Evolutionary conservation across 768 basidiomycete species (phyloP).

Genomic region (Tricholoma hemisulphureum): DNA sequence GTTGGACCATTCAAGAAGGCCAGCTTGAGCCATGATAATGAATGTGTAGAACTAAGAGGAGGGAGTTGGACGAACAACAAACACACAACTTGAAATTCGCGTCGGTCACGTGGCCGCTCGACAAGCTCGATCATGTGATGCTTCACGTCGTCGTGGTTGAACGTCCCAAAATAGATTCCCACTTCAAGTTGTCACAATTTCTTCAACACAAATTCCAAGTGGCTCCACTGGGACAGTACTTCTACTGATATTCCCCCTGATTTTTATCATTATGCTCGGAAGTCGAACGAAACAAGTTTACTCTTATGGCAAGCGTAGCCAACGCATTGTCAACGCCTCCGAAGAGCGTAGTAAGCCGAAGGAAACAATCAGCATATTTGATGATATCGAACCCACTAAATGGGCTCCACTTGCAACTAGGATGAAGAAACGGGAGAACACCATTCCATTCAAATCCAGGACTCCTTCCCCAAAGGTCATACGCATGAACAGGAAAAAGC

Average conservation of each 20-base stretch:
- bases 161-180: slow-evolving; percentile 17
- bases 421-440: slow-evolving; percentile 50
- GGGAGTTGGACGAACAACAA: not conserved
- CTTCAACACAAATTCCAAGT: not conserved
- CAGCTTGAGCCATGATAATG: slow-evolving; percentile 30
- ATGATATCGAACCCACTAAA: slow-evolving; percentile 42
- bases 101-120: not conserved
- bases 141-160: slow-evolving; percentile 24
- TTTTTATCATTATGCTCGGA: slow-evolving; percentile 47
- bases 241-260: slow-evolving; percentile 17
- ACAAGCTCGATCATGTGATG: slow-evolving; percentile 26
- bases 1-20: slow-evolving; percentile 70
- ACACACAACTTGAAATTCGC: not conserved
- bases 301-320: slow-evolving; percentile 61
- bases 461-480: slow-evolving; percentile 38
- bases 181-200: not conserved
- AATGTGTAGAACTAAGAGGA: not conserved
- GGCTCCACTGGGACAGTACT: slow-evolving; percentile 7
- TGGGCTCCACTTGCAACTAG: slow-evolving; percentile 39
- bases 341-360: slow-evolving; percentile 29
- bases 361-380: slow-evolving; percentile 38
- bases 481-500: slow-evolving; percentile 40
- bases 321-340: slow-evolving; percentile 55
- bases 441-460: slow-evolving; percentile 29
- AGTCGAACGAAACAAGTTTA: slow-evolving; percentile 63